Percentiles rank a stretch among this genome's conserved stretches.
Conservation (phyloP, 495 filamentous ascomycete genomes). For the Aspergillus carlsbadensis region DNA sequence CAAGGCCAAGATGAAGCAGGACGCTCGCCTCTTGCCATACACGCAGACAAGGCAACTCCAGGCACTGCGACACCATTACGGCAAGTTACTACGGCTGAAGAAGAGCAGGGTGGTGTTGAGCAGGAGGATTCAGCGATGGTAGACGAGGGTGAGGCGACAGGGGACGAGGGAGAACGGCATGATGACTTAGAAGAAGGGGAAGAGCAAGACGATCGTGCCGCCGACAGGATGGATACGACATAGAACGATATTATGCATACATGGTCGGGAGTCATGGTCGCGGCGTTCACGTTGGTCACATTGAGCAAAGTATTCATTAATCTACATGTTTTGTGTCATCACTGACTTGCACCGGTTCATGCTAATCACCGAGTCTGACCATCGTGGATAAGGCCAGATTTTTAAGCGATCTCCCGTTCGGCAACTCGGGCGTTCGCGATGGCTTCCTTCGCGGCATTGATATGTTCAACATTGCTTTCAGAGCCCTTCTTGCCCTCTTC, state of each 20-base stretch:
- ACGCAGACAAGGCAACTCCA: slow-evolving; percentile 34
- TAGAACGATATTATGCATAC: slow-evolving; percentile 24
- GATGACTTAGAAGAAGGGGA: slow-evolving; percentile 50
- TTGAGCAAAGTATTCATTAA: slow-evolving; percentile 20
- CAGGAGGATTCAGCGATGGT: slow-evolving; percentile 56
- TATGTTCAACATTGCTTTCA: slow-evolving; percentile 55
- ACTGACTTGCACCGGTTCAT: slow-evolving; percentile 10
- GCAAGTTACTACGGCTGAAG: slow-evolving; percentile 33
- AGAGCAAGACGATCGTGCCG: slow-evolving; percentile 46
- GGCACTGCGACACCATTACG: slow-evolving; percentile 43
- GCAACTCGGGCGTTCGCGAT: slow-evolving; percentile 57
- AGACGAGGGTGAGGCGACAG: slow-evolving; percentile 64
- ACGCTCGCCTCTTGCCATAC: slow-evolving; percentile 33
- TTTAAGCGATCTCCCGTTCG: slow-evolving; percentile 41
- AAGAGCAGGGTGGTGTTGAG: slow-evolving; percentile 29
- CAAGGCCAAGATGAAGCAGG: slow-evolving; percentile 44
- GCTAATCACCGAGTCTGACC: neutral
- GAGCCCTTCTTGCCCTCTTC: slow-evolving; percentile 47
- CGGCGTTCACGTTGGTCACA: slow-evolving; percentile 29
- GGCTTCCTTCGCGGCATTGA: slow-evolving; percentile 57
- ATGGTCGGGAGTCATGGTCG: slow-evolving; percentile 33
- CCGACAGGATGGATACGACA: slow-evolving; percentile 72
- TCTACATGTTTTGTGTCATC: slow-evolving; percentile 19
- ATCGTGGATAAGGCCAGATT: neutral
- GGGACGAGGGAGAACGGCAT: slow-evolving; percentile 36